Evolutionary conservation across 805 yeast genomes (phyloP).

Genomic region (Spencermartinsiella europaea): DNA sequence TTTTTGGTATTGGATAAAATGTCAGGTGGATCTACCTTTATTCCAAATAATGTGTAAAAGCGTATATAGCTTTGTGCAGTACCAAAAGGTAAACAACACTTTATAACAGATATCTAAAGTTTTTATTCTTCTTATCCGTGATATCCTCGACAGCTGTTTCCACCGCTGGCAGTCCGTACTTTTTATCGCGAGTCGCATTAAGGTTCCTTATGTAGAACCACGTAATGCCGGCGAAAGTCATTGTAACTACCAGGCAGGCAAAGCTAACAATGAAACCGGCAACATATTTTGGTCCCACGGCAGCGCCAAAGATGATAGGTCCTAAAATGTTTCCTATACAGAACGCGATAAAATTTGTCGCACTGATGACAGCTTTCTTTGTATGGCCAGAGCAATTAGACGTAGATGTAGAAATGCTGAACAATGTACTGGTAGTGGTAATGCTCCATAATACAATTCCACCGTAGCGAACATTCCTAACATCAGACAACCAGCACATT

Average conservation of each 20-base stretch:
- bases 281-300: slow-evolving; percentile 7
- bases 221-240: slow-evolving; percentile 38
- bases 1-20: slow-evolving; percentile 5
- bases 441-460: slow-evolving; percentile 45
- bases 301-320: slow-evolving; percentile 48
- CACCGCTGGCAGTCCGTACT: slow-evolving; percentile 1
- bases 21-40: slow-evolving; percentile 4
- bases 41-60: background rate
- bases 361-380: slow-evolving; percentile 56
- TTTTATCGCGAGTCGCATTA: slow-evolving; percentile 3
- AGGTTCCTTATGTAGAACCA: slow-evolving; percentile 26
- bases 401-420: slow-evolving; percentile 50
- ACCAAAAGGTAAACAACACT: no score
- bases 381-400: slow-evolving; percentile 64
- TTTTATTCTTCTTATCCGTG: slow-evolving; percentile 50
- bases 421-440: slow-evolving; percentile 68
- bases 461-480: slow-evolving; percentile 35
- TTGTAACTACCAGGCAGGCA: slow-evolving; percentile 8
- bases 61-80: no score
- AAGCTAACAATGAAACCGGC: slow-evolving; percentile 5
- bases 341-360: slow-evolving; percentile 55
- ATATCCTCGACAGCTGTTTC: slow-evolving; percentile 31
- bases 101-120: slow-evolving; percentile 29
- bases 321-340: slow-evolving; percentile 65
- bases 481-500: slow-evolving; percentile 39